Percentiles rank a stretch among this genome's conserved stretches.
Evolutionary conservation across 1,284 basidiomycete genomes (phyloP).

Genomic region (Gomphus bonarii): DNA sequence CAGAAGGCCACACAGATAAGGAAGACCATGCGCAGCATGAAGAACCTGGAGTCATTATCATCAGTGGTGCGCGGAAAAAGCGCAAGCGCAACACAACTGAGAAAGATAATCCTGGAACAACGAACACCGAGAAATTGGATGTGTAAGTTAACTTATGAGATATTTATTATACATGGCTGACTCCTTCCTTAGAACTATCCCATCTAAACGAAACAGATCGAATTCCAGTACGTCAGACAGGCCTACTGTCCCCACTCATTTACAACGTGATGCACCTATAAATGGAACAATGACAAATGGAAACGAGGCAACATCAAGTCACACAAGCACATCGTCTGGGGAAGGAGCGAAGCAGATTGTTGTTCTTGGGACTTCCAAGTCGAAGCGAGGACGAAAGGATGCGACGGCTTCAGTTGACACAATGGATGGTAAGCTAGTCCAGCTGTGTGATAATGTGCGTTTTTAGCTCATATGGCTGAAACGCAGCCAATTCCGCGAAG

Average conservation of each 20-base stretch:
- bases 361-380: neutral
- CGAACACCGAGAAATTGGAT: conserved; percentile 16
- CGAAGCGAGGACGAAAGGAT: conserved; percentile 22
- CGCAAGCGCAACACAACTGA: conserved; percentile 54
- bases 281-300: neutral
- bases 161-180: neutral
- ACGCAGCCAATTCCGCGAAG: conserved; percentile 9
- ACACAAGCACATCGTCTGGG: conserved; percentile 2
- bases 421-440: conserved; percentile 47
- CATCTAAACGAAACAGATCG: conserved; percentile 10
- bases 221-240: conserved; percentile 12
- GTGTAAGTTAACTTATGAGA: neutral
- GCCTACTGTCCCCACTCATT: conserved; percentile 16
- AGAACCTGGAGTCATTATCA: conserved; percentile 34
- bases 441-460: neutral
- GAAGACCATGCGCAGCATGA: conserved; percentile 30
- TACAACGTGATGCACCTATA: conserved; percentile 25
- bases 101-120: conserved; percentile 19
- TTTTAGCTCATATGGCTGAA: neutral
- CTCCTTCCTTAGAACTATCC: neutral
- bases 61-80: conserved; percentile 36
- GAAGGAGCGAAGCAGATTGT: neutral
- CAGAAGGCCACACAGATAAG: conserved; percentile 19
- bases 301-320: neutral
- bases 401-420: conserved; percentile 37